Evolutionary conservation across 2,329 filamentous ascomycete species (phyloP).

Genomic region (Achaetomium macrosporum): DNA sequence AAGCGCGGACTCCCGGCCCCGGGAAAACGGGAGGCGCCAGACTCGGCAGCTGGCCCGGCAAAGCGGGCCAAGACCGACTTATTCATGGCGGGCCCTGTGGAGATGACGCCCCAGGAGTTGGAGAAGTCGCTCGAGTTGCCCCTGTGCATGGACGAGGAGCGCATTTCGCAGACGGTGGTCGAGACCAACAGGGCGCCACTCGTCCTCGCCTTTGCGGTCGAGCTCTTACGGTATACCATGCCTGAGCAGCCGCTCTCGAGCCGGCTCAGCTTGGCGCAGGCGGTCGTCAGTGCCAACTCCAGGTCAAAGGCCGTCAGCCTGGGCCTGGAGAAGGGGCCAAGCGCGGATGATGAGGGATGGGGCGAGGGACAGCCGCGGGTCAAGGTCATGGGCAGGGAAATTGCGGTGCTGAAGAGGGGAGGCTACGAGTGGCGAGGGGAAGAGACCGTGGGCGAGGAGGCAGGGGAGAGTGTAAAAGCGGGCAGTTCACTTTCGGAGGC

Average conservation of each 20-base stretch:
- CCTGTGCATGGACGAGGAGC: constrained; percentile 49
- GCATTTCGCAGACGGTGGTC: constrained; percentile 52
- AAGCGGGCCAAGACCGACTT: constrained; percentile 32
- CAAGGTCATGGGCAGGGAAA: constrained; percentile 64
- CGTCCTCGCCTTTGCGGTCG: constrained; percentile 72
- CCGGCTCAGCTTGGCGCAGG: constrained; percentile 74
- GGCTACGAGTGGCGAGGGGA: constrained; percentile 60
- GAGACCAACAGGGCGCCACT: constrained; percentile 77
- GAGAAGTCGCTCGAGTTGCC: constrained; percentile 60
- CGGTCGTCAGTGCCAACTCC: constrained; percentile 76
- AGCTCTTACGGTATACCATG: constrained; percentile 72
- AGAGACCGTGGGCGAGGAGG: constrained; percentile 26
- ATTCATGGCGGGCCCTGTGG: constrained; percentile 28
- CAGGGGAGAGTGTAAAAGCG: neutral
- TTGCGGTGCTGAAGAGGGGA: constrained; percentile 70
- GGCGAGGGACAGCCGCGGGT: constrained; percentile 70
- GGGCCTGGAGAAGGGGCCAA: constrained; percentile 60
- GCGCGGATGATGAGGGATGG: constrained; percentile 65
- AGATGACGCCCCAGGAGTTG: constrained; percentile 49
- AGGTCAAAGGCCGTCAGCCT: constrained; percentile 69
- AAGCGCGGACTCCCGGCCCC: constrained; percentile 31
- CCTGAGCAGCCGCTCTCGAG: constrained; percentile 81
- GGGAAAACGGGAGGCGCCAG: constrained; percentile 31
- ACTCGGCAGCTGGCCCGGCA: constrained; percentile 17
- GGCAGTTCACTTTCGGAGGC: constrained; percentile 5